These are phyloP conservation scores for Pichia nakasei DNA, from an alignment of 805 yeast species.

Conservation along the genomic window DNA sequence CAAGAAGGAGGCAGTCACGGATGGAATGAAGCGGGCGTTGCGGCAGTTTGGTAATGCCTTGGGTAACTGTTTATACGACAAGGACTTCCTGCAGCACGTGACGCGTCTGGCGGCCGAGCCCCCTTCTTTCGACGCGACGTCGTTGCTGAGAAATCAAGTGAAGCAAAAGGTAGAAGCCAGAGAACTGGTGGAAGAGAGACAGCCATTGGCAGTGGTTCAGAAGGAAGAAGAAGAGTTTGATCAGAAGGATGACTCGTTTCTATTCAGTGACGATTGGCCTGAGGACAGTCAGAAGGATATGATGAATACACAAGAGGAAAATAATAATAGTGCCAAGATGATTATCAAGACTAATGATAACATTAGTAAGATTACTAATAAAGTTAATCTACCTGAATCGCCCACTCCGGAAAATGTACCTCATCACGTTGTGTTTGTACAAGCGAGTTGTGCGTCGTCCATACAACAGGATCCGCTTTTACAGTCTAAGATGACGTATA, in stretches of 20 bases:
- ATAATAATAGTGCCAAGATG: not conserved
- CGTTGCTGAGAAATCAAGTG: conserved; percentile 20
- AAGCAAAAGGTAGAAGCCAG: not conserved
- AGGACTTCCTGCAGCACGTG: conserved; percentile 47
- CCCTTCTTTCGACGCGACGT: conserved; percentile 22
- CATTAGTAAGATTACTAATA: too few relatives aligned
- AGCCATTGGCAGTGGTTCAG: too few relatives aligned
- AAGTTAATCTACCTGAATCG: not conserved
- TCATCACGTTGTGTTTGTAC: conserved; percentile 37
- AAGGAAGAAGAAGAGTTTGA: conserved; percentile 5
- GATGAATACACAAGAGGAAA: too few relatives aligned
- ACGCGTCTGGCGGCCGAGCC: conserved; percentile 33
- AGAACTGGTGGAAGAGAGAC: too few relatives aligned
- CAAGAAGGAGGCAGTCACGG: conserved; percentile 78
- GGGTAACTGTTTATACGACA: conserved; percentile 81
- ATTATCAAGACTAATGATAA: not conserved
- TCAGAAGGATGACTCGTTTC: conserved; percentile 49
- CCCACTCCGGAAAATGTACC: conserved; percentile 8
- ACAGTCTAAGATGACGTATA: conserved; percentile 34
- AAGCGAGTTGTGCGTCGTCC: conserved; percentile 55
- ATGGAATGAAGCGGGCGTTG: conserved; percentile 70
- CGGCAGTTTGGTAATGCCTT: conserved; percentile 72
- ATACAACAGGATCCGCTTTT: conserved; percentile 38
- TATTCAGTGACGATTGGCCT: conserved; percentile 40
- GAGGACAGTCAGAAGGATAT: too few relatives aligned